Evolutionary conservation across 176 grass and related monocot species (phyloP).

Genomic region (Hordeum vulgare): MorexV3_pseudomolecules_assembly NC_058522.1:59411613-59412112

Average conservation of each 20-base stretch:
- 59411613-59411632: conserved; percentile 39
- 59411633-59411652: background rate
- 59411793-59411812: background rate
- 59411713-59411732: conserved; percentile 42
- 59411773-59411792: conserved; percentile 16
- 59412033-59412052: conserved; percentile 40
- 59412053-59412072: conserved; percentile 34
- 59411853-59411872: conserved; percentile 34
- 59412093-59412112: conserved; percentile 14
- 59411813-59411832: conserved; percentile 29
- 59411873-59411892: conserved; percentile 49
- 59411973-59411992: conserved; percentile 17
- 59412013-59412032: conserved; percentile 48
- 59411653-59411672: background rate
- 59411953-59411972: conserved; percentile 6
- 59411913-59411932: conserved; percentile 11
- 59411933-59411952: conserved; percentile 21
- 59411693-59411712: conserved; percentile 44
- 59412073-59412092: conserved; percentile 4
- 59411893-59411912: conserved; percentile 49
- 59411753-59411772: conserved; percentile 38
- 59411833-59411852: conserved; percentile 52
- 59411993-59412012: conserved; percentile 55
- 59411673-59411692: conserved; percentile 28
- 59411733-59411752: conserved; percentile 17